Percentiles rank a stretch among this genome's conserved stretches.
Conservation (phyloP, 495 filamentous ascomycete genomes). For the Penicillium canescens region DNA sequence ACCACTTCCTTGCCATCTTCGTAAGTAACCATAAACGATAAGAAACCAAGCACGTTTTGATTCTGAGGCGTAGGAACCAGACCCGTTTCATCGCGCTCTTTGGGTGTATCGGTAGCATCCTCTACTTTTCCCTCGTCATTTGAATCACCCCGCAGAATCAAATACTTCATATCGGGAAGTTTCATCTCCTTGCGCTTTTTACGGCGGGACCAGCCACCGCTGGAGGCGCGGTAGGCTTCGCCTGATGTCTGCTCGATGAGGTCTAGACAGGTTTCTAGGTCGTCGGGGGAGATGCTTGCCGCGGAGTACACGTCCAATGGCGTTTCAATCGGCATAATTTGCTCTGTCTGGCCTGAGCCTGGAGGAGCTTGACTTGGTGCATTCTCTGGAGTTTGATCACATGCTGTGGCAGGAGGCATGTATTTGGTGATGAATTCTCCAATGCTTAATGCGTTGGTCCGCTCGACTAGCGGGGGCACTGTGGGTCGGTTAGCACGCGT, state of each 20-base stretch:
- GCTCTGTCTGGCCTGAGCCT: background rate
- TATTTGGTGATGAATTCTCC: constrained; percentile 35
- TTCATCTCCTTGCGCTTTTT: constrained; percentile 77
- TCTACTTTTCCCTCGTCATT: background rate
- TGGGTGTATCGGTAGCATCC: too few species aligned
- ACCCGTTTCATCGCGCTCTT: background rate
- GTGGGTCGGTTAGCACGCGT: constrained; percentile 3
- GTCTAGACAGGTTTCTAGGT: constrained; percentile 66
- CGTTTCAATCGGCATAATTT: background rate
- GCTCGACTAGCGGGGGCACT: constrained; percentile 41
- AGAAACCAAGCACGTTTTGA: constrained; percentile 57
- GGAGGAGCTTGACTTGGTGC: background rate
- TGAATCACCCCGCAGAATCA: constrained; percentile 51
- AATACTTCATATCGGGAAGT: constrained; percentile 66
- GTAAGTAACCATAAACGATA: constrained; percentile 80
- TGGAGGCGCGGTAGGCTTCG: constrained; percentile 63
- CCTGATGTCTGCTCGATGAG: constrained; percentile 72
- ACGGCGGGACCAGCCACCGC: constrained; percentile 65
- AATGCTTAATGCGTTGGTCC: constrained; percentile 39
- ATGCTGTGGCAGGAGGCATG: constrained; percentile 16
- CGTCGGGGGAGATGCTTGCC: constrained; percentile 42
- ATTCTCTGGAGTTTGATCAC: background rate
- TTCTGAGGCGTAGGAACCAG: too few species aligned
- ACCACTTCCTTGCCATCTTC: constrained; percentile 74
- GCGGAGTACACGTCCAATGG: constrained; percentile 44